phyloP scores from a whole-genome alignment of 352 stramenopile species.

The Chrysophaeum taylorii region DNA sequence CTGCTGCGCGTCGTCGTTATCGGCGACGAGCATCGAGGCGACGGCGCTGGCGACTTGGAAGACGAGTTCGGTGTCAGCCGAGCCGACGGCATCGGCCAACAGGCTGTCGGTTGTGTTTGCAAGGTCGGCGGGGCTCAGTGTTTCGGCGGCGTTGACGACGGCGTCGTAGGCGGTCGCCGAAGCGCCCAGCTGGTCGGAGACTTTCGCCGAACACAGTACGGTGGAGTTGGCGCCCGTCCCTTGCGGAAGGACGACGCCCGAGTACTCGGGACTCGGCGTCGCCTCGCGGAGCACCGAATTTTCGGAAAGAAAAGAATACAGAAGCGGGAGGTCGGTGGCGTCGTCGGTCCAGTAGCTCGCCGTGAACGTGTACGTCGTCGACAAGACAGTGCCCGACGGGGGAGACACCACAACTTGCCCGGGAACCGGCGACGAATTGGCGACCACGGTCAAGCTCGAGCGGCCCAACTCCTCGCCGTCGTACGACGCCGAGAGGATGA shows the following conservation, averaged over 20 bases:
- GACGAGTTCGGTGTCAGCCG: no score
- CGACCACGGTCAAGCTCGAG: background rate
- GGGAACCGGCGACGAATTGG: background rate
- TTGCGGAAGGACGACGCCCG: background rate
- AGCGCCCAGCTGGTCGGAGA: background rate
- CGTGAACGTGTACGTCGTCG: background rate
- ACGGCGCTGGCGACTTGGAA: no score
- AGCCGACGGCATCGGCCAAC: no score
- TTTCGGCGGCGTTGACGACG: no score
- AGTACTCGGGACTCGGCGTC: background rate
- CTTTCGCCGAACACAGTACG: no score
- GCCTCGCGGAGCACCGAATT: background rate
- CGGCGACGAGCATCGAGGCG: no score
- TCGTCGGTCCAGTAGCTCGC: background rate
- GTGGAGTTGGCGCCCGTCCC: background rate
- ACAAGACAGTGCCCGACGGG: background rate
- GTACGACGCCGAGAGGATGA: background rate
- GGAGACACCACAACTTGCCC: background rate
- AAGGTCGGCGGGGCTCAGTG: no score
- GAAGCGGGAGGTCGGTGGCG: background rate
- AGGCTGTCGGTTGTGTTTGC: no score
- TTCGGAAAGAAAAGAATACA: background rate
- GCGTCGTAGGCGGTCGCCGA: background rate
- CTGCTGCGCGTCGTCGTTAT: no score
- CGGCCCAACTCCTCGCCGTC: background rate